Evolutionary conservation across 805 yeast genomes (phyloP), one percentile per base, ranked within the genome.

Genomic region (Maudiozyma bulderi): DNA sequence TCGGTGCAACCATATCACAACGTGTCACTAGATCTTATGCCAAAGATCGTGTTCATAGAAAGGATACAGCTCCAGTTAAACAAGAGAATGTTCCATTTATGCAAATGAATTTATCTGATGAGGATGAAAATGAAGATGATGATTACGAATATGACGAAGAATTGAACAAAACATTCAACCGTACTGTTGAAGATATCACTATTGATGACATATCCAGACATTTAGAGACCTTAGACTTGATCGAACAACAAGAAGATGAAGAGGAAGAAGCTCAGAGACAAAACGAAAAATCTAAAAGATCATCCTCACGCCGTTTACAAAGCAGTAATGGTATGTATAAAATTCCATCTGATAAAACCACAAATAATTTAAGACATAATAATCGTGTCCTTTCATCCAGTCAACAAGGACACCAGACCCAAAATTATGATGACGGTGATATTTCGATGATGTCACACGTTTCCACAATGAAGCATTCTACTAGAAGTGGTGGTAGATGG

Each of bases 151-250:
- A 66, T 45, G 66, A 66, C 46, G 71, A 66, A 49, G 65, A 62
- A 47, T 53, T 66, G 44, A 66, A 66, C 47, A 63, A 62, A 50
- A 65, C 71, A 1, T 66, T 66, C 54, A 66, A 66, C 52, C 58
- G 65, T 32, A 66, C 71, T 8, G 68, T 66, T 8, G 71, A 66
- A 47, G 71, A 66, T 52, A 65, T 66, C 44, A 65, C 71, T 6
- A 64, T 66, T 46, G 69, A 65, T 55, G 71, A 66, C 39, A 64
- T 66, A 7, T 66, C 71, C 1, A 58, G 68, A 46, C 69, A 66
- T 42, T 52, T 66, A 45, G 69, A 66, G 52, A 63, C 67, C 7
- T 54, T 66, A 30, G 71, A 66, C 15, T 57, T 65, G 13, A 56
- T 59, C 35, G 58, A 60, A 43, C 26, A 13, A 29, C 50, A 51